Percentiles rank a stretch among this genome's conserved stretches.
Evolutionary conservation across 495 filamentous ascomycete species (phyloP).

Genomic region (Patellaria atrata): DNA sequence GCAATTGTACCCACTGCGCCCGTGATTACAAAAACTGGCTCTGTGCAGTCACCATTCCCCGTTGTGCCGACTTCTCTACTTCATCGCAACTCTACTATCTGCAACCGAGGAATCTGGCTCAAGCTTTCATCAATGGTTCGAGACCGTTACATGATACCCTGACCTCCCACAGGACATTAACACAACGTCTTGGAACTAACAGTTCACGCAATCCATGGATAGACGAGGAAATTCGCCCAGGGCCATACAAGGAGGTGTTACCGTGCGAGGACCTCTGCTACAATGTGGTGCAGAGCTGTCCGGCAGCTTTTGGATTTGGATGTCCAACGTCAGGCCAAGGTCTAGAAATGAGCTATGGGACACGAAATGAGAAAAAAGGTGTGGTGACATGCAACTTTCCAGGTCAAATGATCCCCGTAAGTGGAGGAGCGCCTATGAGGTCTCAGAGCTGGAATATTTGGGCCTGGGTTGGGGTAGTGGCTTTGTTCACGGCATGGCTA

Average conservation of each 20-base stretch:
- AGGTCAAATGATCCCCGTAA: too few relatives aligned
- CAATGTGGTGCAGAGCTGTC: conserved; percentile 68
- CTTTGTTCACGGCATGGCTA: too few relatives aligned
- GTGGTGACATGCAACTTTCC: too few relatives aligned
- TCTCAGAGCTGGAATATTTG: too few relatives aligned
- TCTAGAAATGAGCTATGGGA: conserved; percentile 53
- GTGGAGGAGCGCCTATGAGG: too few relatives aligned
- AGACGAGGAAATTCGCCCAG: conserved; percentile 55
- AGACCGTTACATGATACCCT: conserved; percentile 11
- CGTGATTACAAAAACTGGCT: conserved; percentile 84
- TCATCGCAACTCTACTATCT: conserved; percentile 29
- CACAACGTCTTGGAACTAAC: conserved; percentile 9
- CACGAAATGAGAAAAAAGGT: too few relatives aligned
- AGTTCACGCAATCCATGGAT: conserved; percentile 49
- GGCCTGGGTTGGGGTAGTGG: too few relatives aligned
- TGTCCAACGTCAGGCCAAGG: conserved; percentile 65
- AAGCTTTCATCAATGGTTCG: conserved; percentile 52
- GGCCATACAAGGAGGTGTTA: conserved; percentile 86
- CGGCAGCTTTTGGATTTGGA: conserved; percentile 56
- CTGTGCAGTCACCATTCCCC: conserved; percentile 81
- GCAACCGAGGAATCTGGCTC: conserved; percentile 50
- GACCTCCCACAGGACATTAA: conserved; percentile 3
- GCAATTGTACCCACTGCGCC: conserved; percentile 60
- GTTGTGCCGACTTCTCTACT: conserved; percentile 64
- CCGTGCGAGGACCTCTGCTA: conserved; percentile 80